A percentile compares a stretch with the other conserved stretches of the same genome.
phyloP scores from a whole-genome alignment of 2,329 filamentous ascomycete genomes.

The Ceratocystis huliohia region DNA sequence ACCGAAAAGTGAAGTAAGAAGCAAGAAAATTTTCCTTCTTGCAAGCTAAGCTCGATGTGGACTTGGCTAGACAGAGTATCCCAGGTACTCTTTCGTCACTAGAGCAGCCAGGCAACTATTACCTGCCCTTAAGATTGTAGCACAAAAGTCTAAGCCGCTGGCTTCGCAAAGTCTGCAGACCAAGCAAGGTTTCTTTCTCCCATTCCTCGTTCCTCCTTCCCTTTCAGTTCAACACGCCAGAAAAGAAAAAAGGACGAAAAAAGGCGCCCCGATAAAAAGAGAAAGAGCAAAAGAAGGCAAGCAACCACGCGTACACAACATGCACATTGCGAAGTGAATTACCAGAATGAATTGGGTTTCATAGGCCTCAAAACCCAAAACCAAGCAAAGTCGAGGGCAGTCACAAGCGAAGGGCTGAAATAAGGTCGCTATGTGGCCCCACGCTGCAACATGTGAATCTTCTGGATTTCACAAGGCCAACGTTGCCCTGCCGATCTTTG shows the following conservation, averaged over 20 bases:
- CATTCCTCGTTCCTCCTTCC: background rate
- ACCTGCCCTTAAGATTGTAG: background rate
- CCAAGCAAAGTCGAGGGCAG: background rate
- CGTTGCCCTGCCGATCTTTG: constrained; percentile 7
- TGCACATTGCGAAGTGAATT: background rate
- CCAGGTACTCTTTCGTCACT: background rate
- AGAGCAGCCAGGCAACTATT: background rate
- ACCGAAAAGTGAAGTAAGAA: background rate
- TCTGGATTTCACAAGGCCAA: background rate
- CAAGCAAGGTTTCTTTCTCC: background rate
- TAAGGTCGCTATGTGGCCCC: background rate
- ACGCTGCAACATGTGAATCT: background rate
- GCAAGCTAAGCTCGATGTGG: background rate
- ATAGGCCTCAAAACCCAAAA: background rate
- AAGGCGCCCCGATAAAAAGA: background rate
- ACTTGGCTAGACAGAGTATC: background rate
- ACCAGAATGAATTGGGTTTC: background rate
- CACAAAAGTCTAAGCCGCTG: background rate
- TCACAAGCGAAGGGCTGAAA: background rate
- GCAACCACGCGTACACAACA: background rate
- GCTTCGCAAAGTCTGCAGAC: background rate
- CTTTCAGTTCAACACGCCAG: background rate
- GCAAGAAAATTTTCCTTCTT: background rate
- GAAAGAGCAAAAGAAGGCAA: background rate
- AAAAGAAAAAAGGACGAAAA: background rate